Evolutionary conservation across 257 asterid genomes (phyloP).

Genomic region (Echites panduratus): DNA sequence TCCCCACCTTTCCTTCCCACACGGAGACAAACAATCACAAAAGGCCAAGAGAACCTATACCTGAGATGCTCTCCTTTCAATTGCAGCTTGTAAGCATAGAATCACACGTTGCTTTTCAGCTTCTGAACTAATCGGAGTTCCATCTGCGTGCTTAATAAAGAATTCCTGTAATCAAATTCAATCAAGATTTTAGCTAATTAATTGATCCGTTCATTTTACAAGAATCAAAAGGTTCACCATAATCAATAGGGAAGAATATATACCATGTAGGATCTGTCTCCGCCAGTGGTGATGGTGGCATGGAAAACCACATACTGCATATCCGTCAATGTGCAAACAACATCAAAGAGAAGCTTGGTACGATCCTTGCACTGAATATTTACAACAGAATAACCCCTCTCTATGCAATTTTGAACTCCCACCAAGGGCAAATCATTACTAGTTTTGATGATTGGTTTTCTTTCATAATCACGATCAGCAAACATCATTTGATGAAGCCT

Average conservation of each 20-base stretch:
- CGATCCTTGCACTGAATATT: slow-evolving; percentile 79
- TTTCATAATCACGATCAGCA: slow-evolving; percentile 82
- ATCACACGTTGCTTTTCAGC: slow-evolving; percentile 84
- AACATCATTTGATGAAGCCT: slow-evolving; percentile 99
- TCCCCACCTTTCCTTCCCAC: neutral
- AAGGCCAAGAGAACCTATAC: neutral
- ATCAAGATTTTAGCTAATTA: slow-evolving; percentile 2
- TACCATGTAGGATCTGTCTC: slow-evolving; percentile 69
- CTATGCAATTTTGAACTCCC: slow-evolving; percentile 66
- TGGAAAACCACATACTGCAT: slow-evolving; percentile 90
- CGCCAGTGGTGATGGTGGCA: slow-evolving; percentile 65
- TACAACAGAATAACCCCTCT: slow-evolving; percentile 79
- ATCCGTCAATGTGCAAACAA: slow-evolving; percentile 87
- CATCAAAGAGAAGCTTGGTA: slow-evolving; percentile 76
- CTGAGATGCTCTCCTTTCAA: slow-evolving; percentile 30
- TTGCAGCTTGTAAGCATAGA: slow-evolving; percentile 67
- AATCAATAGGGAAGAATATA: neutral
- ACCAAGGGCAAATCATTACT: slow-evolving; percentile 45
- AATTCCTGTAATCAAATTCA: slow-evolving; percentile 56
- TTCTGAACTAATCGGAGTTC: slow-evolving; percentile 75
- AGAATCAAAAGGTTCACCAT: neutral
- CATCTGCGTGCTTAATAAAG: slow-evolving; percentile 74
- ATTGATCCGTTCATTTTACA: neutral
- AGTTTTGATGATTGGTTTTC: slow-evolving; percentile 37
- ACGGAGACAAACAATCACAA: neutral